Evolutionary conservation across 805 yeast species (phyloP).

Genomic region (Yamadazyma olivae): DNA sequence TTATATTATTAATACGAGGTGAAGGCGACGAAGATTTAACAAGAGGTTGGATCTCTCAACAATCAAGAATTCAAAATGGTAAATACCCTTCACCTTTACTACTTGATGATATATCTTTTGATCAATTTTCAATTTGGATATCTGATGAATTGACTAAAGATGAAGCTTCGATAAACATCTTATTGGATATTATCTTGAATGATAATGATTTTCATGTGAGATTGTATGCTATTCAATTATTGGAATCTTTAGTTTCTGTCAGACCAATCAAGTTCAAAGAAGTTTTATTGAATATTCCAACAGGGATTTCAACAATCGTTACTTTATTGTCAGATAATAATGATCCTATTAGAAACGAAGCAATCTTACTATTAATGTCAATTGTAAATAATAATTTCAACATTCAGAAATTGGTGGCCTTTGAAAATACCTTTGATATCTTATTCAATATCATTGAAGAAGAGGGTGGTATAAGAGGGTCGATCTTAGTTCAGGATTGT

Average conservation of each 20-base stretch:
- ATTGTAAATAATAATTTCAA: conserved; percentile 78
- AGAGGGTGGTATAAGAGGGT: conserved; percentile 89
- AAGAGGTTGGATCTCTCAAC: conserved; percentile 70
- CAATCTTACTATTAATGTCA: conserved; percentile 78
- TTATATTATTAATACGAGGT: conserved; percentile 76
- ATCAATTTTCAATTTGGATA: conserved; percentile 90
- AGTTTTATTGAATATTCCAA: conserved; percentile 65
- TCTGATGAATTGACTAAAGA: conserved; percentile 85
- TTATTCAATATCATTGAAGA: conserved; percentile 75
- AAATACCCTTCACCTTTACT: conserved; percentile 74
- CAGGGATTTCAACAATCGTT: conserved; percentile 77
- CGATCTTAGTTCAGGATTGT: conserved; percentile 89
- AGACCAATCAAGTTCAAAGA: conserved; percentile 75
- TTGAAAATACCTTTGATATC: conserved; percentile 86
- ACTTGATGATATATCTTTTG: conserved; percentile 55
- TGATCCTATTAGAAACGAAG: conserved; percentile 88
- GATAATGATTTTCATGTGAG: conserved; percentile 70
- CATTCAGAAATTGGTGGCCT: conserved; percentile 89
- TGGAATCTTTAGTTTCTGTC: conserved; percentile 79
- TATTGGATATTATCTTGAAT: conserved; percentile 45
- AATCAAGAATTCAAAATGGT: conserved; percentile 70
- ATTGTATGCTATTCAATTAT: conserved; percentile 76
- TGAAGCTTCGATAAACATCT: conserved; percentile 22
- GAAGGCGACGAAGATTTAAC: conserved; percentile 60
- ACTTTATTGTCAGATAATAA: conserved; percentile 42